Percentiles rank a stretch among this genome's conserved stretches.
Evolutionary conservation across 305 asterid genomes (phyloP).

Genomic region (Ilex paraguariensis): DNA sequence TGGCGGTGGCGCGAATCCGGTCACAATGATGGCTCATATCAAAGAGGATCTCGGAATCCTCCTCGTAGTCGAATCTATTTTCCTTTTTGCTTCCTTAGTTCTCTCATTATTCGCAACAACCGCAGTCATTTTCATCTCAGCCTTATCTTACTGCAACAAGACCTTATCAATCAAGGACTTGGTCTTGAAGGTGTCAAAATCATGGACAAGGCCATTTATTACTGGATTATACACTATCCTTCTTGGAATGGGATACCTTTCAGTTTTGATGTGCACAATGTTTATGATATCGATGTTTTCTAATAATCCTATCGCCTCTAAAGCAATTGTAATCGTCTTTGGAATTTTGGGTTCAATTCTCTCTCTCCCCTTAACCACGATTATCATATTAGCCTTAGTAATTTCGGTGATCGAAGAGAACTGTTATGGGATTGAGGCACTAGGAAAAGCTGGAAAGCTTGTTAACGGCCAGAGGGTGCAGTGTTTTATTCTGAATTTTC

Average conservation of each 20-base stretch:
- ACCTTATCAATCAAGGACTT: conserved; percentile 19
- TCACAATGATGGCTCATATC: not conserved
- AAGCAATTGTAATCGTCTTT: no score
- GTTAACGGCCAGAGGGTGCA: not conserved
- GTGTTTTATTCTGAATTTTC: no score
- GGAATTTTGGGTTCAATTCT: no score
- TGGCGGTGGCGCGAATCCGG: no score
- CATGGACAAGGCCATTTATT: conserved; percentile 28
- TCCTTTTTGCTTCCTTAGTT: not conserved
- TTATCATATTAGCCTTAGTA: not conserved
- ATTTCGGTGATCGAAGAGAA: not conserved
- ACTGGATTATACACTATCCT: conserved; percentile 6
- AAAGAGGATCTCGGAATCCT: conserved; percentile 14
- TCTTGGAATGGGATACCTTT: no score
- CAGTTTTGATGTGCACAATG: no score
- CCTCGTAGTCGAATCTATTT: conserved; percentile 16
- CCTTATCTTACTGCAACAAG: conserved; percentile 17
- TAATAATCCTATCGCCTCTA: no score
- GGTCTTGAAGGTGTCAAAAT: conserved; percentile 9
- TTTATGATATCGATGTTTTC: no score
- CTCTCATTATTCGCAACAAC: conserved; percentile 21
- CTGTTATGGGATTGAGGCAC: not conserved
- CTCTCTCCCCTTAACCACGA: no score
- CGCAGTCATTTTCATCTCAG: conserved; percentile 25
- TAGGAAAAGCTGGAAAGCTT: not conserved